These are phyloP conservation scores for Microthlaspi erraticum DNA, from an alignment of 345 rosid genomes.

Conservation along the genomic window DNA sequence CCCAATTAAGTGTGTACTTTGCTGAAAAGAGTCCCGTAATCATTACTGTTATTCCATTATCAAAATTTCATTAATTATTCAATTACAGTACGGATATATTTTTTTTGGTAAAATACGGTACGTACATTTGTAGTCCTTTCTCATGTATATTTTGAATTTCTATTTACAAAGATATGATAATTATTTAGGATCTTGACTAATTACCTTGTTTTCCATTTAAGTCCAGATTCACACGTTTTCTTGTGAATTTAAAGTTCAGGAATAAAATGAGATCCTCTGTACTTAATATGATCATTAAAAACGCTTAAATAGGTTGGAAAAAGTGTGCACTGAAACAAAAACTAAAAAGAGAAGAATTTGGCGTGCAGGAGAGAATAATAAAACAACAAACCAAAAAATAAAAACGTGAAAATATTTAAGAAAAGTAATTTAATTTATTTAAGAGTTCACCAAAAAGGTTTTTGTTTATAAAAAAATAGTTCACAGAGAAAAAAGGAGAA, in stretches of 20 bases:
- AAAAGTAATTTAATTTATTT: background rate
- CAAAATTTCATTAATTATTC: too few species aligned
- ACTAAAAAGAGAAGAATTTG: background rate
- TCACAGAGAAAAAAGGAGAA: background rate
- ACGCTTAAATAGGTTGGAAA: background rate
- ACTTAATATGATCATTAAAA: conserved; percentile 23
- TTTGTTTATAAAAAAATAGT: background rate
- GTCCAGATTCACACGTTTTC: conserved; percentile 34
- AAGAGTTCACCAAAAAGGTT: conserved; percentile 18
- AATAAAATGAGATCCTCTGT: conserved; percentile 20
- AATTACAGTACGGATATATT: too few species aligned
- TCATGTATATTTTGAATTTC: background rate
- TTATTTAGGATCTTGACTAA: conserved; percentile 11
- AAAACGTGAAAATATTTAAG: conserved; percentile 10
- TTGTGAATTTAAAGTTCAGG: conserved; percentile 7
- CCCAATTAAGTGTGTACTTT: conserved; percentile 36
- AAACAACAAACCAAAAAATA: background rate
- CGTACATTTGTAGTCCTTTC: conserved; percentile 3
- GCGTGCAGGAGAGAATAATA: conserved; percentile 2
- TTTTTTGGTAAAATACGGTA: too few species aligned
- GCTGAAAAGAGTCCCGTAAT: conserved; percentile 34
- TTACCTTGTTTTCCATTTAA: background rate
- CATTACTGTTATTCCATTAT: conserved; percentile 30
- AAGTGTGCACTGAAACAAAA: background rate
- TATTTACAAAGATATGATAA: background rate